Conservation (phyloP, 176 grass and related monocot genomes). For the Neostapfia colusana region DNA sequence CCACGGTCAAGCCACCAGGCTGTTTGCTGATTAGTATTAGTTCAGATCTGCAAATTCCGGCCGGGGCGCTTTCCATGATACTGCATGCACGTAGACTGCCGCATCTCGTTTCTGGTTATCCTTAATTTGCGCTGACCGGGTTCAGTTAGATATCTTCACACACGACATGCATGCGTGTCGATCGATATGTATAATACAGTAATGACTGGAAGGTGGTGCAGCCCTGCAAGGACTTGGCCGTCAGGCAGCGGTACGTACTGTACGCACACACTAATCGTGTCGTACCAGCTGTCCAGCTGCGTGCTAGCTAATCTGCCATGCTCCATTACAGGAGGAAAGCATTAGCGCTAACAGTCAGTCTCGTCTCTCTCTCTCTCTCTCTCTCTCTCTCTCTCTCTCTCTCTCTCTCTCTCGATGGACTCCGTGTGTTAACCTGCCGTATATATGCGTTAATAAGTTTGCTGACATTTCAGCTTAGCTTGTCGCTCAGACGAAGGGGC, state of each 20-base stretch:
- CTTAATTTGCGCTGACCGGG: constrained; percentile 11
- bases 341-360: no score
- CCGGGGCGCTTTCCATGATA: background rate
- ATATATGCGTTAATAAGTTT: no score
- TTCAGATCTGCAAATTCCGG: background rate
- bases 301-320: no score
- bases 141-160: background rate
- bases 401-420: no score
- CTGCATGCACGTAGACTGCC: background rate
- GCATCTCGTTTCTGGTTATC: background rate
- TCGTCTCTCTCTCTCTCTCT: no score
- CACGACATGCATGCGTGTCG: background rate
- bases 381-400: no score
- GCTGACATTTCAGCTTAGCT: background rate
- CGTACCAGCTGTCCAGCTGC: no score
- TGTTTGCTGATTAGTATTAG: background rate
- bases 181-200: background rate
- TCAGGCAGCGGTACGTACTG: background rate
- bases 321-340: no score
- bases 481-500: background rate
- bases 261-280: background rate
- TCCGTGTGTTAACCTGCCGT: no score
- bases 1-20: background rate
- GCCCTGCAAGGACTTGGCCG: background rate
- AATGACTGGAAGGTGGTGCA: background rate